phyloP scores from a whole-genome alignment of 805 yeast species.

The Ogataea allantospora region DNA sequence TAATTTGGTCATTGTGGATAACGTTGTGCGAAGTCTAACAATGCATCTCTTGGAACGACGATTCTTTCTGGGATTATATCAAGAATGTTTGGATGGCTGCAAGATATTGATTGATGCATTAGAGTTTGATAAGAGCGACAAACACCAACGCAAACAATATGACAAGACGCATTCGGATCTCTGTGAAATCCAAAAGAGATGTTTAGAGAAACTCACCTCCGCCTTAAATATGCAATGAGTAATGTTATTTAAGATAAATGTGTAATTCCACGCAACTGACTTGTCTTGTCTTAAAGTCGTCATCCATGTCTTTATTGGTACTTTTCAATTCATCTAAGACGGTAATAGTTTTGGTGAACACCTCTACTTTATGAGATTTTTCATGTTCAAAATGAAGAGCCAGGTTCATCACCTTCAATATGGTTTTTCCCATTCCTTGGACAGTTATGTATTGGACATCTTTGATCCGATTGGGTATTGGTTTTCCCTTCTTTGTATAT shows the following conservation, averaged over 20 bases:
- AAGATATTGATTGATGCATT: conserved; percentile 26
- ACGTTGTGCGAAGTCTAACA: conserved; percentile 54
- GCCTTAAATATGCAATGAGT: not conserved
- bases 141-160: conserved; percentile 39
- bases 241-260: conserved; percentile 29
- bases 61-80: conserved; percentile 54
- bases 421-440: conserved; percentile 75
- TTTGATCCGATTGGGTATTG: conserved; percentile 18
- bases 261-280: conserved; percentile 48
- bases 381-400: conserved; percentile 58
- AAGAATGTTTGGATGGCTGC: conserved; percentile 47
- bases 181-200: conserved; percentile 41
- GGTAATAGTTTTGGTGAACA: conserved; percentile 60
- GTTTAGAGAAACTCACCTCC: conserved; percentile 29
- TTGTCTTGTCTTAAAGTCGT: conserved; percentile 40
- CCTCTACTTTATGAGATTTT: conserved; percentile 51
- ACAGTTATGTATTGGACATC: conserved; percentile 47
- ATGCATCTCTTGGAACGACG: conserved; percentile 62
- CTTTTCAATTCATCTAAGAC: conserved; percentile 67
- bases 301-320: conserved; percentile 26
- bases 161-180: conserved; percentile 54
- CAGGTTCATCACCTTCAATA: conserved; percentile 59
- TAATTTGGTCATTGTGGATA: conserved; percentile 36
- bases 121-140: conserved; percentile 27
- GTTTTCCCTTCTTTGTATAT: conserved; percentile 43